Base-by-base conservation (phyloP, 306 rosid genomes). In the Vigna unguiculata region DNA sequence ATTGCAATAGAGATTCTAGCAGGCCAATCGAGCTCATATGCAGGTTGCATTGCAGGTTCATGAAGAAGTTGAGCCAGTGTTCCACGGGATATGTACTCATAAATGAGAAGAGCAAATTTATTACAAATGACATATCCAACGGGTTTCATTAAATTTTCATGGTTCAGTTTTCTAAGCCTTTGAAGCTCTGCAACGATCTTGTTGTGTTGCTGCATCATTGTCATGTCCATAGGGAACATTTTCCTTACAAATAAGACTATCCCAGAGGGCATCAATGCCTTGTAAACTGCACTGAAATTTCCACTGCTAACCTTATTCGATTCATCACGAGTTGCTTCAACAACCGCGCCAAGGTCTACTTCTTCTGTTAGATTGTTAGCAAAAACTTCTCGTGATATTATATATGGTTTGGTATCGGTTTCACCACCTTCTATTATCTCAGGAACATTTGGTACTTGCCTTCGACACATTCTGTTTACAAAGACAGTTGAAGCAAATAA, bases 1-100 rank as follows among this genome's bases (percentile, higher is more conserved):
- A 88, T 75, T 65, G 53, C 45, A 30, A 25, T 58, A 28, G 10
- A 58, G 5, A 58, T 19, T 14, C 40, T 58, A 25, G 40, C 17
- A 58, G 65, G 65, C 65, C 41, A 24, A 9, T 28, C 19, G 14
- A 19, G 38, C 12, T 58, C 20, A 58, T 58, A 58, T 24, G 6
- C 38, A 58, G 20, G 9, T 58, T 28, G 36, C 65, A 25, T 58
- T 25, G 7, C 15, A 28, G 9, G 13, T 14, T 58, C 19, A 58
- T 25, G 38, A 58, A 58, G 65, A 58, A 58, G 40, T 12, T 58
- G 40, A 58, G 65, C 9, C 40, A 58, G 25, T 58, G 65, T 58
- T 58, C 65, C 65, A 28, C 28, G 12, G 40, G 65, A 17, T 25
- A 58, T 5, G 28, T 58, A 58, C 10, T 12, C 40, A 28, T 58